Evolutionary conservation across 140 eudicot species (phyloP).

Genomic region (Artemisia princeps): DNA sequence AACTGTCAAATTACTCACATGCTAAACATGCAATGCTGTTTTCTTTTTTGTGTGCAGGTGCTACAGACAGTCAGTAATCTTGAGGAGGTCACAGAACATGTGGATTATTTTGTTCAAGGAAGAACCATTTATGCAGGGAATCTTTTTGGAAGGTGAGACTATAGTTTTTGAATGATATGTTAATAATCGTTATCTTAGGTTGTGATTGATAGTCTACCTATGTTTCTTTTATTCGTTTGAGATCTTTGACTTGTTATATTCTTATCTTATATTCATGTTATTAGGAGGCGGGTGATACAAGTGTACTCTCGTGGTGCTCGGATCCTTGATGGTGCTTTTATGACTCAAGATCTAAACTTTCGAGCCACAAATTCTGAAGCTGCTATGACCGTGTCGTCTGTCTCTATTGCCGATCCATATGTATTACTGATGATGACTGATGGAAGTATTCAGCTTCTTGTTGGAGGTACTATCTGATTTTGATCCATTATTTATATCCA

Average conservation of each 20-base stretch:
- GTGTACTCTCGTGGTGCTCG: constrained; percentile 87
- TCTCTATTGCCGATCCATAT: constrained; percentile 93
- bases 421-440: constrained; percentile 81
- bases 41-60: constrained; percentile 43
- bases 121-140: constrained; percentile 91
- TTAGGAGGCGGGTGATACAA: constrained; percentile 90
- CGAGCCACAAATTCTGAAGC: constrained; percentile 51
- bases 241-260: not conserved
- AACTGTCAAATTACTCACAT: not conserved
- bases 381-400: constrained; percentile 70
- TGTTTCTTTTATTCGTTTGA: not conserved
- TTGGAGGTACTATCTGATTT: constrained; percentile 61
- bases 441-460: constrained; percentile 92
- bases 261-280: not conserved
- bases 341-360: constrained; percentile 83
- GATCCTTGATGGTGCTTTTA: constrained; percentile 84
- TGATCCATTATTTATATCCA: not conserved
- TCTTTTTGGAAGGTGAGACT: constrained; percentile 76
- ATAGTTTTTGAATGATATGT: not conserved
- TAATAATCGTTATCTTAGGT: too few relatives aligned
- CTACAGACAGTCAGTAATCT: constrained; percentile 81
- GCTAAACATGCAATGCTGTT: not conserved
- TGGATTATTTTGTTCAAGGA: constrained; percentile 90
- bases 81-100: constrained; percentile 95
- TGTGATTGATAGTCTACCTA: too few relatives aligned